Conservation (phyloP, 768 basidiomycete species). For the Grammothele lineata region DNA sequence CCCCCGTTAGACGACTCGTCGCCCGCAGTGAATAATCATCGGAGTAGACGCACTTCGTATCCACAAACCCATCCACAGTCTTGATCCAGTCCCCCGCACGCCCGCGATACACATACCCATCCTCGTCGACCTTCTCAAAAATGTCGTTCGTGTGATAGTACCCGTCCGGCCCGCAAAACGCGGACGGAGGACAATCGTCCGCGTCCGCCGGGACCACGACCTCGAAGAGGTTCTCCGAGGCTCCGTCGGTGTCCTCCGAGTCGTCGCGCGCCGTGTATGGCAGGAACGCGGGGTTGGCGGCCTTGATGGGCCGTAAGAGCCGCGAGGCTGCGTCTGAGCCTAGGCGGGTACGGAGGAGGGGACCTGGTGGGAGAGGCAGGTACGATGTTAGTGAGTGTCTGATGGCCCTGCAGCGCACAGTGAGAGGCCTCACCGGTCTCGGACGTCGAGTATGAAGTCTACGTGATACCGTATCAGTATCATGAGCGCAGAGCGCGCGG, state of each 20-base stretch:
- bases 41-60: slow-evolving; percentile 22
- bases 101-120: slow-evolving; percentile 19
- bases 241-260: neutral
- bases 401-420: too few relatives aligned
- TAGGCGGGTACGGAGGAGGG: neutral
- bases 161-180: slow-evolving; percentile 11
- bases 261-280: neutral
- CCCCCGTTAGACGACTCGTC: too few relatives aligned
- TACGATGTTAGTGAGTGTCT: too few relatives aligned
- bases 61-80: slow-evolving; percentile 15
- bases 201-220: slow-evolving; percentile 5
- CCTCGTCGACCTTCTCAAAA: slow-evolving; percentile 17
- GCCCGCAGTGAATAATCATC: too few relatives aligned
- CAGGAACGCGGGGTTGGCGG: slow-evolving; percentile 5
- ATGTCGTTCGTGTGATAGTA: slow-evolving; percentile 20
- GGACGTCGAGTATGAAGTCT: too few relatives aligned
- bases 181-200: slow-evolving; percentile 16
- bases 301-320: slow-evolving; percentile 8
- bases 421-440: too few relatives aligned
- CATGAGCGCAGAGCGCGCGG: too few relatives aligned
- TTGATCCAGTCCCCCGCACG: slow-evolving; percentile 22
- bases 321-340: slow-evolving; percentile 1
- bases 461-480: too few relatives aligned
- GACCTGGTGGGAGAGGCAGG: too few relatives aligned
- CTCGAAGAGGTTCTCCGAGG: slow-evolving; percentile 12